phyloP scores from a whole-genome alignment of 139 green algal species.

The Micractinium conductrix region DNA sequence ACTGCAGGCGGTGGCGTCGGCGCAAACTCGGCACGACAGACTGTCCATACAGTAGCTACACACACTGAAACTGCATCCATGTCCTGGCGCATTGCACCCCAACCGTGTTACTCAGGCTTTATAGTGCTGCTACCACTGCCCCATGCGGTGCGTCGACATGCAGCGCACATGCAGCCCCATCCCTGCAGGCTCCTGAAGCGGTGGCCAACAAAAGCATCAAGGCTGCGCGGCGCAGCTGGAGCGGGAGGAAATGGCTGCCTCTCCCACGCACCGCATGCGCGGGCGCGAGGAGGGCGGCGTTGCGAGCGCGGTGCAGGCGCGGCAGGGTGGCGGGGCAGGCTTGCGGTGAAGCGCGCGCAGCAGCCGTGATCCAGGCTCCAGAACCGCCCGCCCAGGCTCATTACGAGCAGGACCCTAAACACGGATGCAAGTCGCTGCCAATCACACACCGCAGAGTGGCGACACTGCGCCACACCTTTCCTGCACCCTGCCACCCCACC shows the following conservation, averaged over 20 bases:
- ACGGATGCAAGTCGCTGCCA: neutral
- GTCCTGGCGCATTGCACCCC: neutral
- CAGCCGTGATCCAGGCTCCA: neutral
- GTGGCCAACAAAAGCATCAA: conserved; percentile 18
- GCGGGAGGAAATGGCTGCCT: neutral
- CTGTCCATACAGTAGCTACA: neutral
- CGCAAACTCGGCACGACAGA: neutral
- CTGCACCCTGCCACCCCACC: neutral
- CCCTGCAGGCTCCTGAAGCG: neutral
- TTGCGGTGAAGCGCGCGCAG: neutral
- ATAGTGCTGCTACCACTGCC: neutral
- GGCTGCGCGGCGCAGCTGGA: neutral
- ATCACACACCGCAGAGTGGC: neutral
- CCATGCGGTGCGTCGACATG: neutral
- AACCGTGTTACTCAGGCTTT: neutral
- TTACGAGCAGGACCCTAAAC: neutral
- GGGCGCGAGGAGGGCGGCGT: neutral
- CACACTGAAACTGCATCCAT: neutral
- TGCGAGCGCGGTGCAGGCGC: neutral
- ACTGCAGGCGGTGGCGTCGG: neutral
- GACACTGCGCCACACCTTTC: neutral
- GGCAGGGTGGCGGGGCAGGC: neutral
- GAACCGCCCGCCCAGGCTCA: too few relatives aligned
- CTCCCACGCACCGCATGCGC: neutral
- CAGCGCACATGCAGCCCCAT: neutral